Evolutionary conservation across 108 stramenopile species (phyloP).

Genomic region (Skeletonema costatum): DNA sequence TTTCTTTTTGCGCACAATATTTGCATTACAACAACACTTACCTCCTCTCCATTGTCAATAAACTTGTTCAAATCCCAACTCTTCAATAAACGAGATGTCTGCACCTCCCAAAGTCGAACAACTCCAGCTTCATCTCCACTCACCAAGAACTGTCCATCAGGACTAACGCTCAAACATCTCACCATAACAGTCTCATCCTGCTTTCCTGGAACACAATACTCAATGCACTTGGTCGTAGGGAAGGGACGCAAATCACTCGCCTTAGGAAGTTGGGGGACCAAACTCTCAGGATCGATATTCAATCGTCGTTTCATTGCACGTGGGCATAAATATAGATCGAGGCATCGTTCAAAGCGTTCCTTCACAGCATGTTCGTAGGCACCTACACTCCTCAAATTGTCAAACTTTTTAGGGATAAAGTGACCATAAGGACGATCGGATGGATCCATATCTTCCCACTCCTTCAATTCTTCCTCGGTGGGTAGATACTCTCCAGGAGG

Average conservation of each 20-base stretch:
- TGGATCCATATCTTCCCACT: constrained; percentile 91
- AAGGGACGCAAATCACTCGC: constrained; percentile 96
- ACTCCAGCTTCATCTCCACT: constrained; percentile 90
- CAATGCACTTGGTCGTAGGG: constrained; percentile 90
- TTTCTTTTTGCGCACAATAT: neutral
- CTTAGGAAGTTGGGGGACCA: constrained; percentile 94
- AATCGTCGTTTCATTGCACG: constrained; percentile 92
- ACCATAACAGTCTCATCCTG: constrained; percentile 33
- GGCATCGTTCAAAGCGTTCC: constrained; percentile 98
- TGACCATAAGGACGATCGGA: constrained; percentile 90
- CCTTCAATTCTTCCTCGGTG: constrained; percentile 89
- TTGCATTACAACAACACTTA: constrained; percentile 9
- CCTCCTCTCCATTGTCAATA: constrained; percentile 37
- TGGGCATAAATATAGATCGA: constrained; percentile 98
- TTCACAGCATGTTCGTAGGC: constrained; percentile 92
- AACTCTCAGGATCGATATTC: constrained; percentile 96
- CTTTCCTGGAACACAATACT: constrained; percentile 79
- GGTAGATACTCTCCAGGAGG: constrained; percentile 98
- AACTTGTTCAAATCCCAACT: constrained; percentile 72
- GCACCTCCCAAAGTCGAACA: constrained; percentile 96
- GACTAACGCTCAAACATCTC: constrained; percentile 83
- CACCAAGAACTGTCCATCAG: constrained; percentile 96
- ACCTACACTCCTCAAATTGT: constrained; percentile 90
- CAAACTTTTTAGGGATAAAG: constrained; percentile 89
- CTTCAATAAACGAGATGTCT: constrained; percentile 75